Conservation (phyloP, 768 basidiomycete genomes). For the Serendipita vermifera region DNA sequence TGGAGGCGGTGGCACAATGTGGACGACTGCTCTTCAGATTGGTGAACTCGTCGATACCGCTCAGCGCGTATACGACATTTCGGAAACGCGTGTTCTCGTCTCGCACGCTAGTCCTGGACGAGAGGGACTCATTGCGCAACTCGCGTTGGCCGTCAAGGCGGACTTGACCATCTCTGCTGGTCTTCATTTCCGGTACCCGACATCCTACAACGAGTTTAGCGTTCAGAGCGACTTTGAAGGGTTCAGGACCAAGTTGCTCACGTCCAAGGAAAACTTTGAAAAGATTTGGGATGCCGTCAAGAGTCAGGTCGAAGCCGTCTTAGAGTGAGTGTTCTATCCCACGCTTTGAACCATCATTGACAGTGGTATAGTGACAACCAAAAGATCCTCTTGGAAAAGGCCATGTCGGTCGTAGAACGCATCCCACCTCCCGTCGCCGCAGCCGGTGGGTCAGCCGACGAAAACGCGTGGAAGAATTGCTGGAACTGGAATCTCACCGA, state of each 20-base stretch:
- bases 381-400: constrained; percentile 76
- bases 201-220: constrained; percentile 93
- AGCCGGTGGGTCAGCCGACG: constrained; percentile 49
- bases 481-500: constrained; percentile 99
- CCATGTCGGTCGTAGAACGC: constrained; percentile 68
- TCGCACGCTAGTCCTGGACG: constrained; percentile 87
- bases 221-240: constrained; percentile 82
- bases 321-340: constrained; percentile 40
- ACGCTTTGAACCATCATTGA: background rate
- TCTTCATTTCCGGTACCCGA: constrained; percentile 94
- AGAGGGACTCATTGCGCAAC: constrained; percentile 84
- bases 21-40: constrained; percentile 94
- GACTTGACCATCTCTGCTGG: constrained; percentile 91
- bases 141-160: constrained; percentile 80
- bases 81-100: constrained; percentile 88
- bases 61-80: constrained; percentile 79
- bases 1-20: constrained; percentile 96
- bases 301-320: constrained; percentile 75
- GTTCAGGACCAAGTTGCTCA: constrained; percentile 64
- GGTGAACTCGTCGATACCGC: constrained; percentile 97
- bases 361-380: constrained; percentile 49
- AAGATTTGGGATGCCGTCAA: constrained; percentile 95
- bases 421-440: constrained; percentile 47
- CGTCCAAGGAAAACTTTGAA: constrained; percentile 71
- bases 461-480: constrained; percentile 95